phyloP scores from a whole-genome alignment of 2,329 filamentous ascomycete genomes.

The Verticillium nonalfalfae region DNA sequence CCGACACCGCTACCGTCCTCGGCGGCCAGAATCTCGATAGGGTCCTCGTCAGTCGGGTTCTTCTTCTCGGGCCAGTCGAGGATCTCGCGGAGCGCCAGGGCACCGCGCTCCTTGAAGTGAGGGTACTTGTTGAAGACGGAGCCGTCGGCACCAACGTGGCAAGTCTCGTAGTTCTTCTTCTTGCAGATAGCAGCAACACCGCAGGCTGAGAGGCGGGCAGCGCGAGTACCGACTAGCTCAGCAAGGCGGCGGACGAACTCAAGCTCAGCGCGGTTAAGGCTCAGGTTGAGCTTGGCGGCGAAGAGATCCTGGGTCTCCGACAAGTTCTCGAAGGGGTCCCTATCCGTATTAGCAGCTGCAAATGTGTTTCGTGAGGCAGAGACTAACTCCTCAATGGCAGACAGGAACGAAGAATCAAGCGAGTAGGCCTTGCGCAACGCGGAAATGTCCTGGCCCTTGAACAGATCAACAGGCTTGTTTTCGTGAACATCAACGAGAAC shows the following conservation, averaged over 20 bases:
- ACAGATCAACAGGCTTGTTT: conserved; percentile 67
- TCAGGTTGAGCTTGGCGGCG: conserved; percentile 65
- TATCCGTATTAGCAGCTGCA: conserved; percentile 23
- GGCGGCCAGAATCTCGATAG: conserved; percentile 78
- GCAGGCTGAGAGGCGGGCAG: conserved; percentile 86
- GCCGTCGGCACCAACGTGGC: conserved; percentile 94
- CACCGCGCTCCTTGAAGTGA: conserved; percentile 91
- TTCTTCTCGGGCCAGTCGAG: conserved; percentile 82
- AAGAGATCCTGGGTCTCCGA: conserved; percentile 83
- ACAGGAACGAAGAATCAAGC: conserved; percentile 89
- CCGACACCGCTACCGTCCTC: conserved; percentile 98
- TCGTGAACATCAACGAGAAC: conserved; percentile 82
- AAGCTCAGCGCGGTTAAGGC: conserved; percentile 68
- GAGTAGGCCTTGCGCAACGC: conserved; percentile 81
- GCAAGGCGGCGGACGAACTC: conserved; percentile 84
- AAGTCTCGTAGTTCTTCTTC: conserved; percentile 84
- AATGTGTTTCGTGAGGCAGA: neutral
- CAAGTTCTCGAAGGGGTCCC: conserved; percentile 92
- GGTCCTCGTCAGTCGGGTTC: conserved; percentile 68
- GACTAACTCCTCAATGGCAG: conserved; percentile 78
- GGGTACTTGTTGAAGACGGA: conserved; percentile 99
- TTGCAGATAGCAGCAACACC: conserved; percentile 94
- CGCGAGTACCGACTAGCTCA: conserved; percentile 90
- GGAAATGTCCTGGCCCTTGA: conserved; percentile 74
- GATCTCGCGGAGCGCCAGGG: conserved; percentile 86